Evolutionary conservation across 192 early-diverging fungal species (phyloP).

Genomic region (Diversispora eburnea): DNA sequence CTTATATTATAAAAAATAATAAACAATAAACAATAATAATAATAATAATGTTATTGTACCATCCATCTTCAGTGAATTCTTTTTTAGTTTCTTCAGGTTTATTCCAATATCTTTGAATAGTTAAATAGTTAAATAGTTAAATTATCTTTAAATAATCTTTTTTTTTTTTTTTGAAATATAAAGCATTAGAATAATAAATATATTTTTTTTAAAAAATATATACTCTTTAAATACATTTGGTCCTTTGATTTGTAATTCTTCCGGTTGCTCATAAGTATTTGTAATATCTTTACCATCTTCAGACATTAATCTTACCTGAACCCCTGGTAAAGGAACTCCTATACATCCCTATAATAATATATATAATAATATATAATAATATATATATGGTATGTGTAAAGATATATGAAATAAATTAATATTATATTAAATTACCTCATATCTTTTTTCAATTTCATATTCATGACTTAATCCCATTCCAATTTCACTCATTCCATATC

Average conservation of each 20-base stretch:
- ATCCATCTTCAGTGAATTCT: conserved; percentile 68
- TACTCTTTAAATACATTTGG: conserved; percentile 72
- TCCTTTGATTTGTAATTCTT: conserved; percentile 72
- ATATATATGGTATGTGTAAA: background rate
- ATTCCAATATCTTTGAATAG: conserved; percentile 57
- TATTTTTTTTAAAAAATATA: background rate
- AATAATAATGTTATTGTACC: conserved; percentile 40
- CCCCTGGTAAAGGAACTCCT: conserved; percentile 70
- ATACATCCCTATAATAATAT: conserved; percentile 55
- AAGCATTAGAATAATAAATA: background rate
- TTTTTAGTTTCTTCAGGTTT: conserved; percentile 66
- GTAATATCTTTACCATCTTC: conserved; percentile 54
- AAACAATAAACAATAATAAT: background rate
- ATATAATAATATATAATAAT: background rate
- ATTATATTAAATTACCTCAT: conserved; percentile 29
- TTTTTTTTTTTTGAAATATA: background rate
- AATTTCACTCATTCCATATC: conserved; percentile 89
- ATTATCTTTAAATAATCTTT: background rate
- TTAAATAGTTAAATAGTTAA: background rate
- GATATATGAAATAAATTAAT: background rate
- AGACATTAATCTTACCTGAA: conserved; percentile 54
- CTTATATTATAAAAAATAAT: background rate
- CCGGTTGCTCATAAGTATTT: conserved; percentile 46
- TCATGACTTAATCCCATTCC: conserved; percentile 82
- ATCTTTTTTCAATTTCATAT: conserved; percentile 38